phyloP scores from a whole-genome alignment of 805 yeast genomes.

The Candida takata region DNA sequence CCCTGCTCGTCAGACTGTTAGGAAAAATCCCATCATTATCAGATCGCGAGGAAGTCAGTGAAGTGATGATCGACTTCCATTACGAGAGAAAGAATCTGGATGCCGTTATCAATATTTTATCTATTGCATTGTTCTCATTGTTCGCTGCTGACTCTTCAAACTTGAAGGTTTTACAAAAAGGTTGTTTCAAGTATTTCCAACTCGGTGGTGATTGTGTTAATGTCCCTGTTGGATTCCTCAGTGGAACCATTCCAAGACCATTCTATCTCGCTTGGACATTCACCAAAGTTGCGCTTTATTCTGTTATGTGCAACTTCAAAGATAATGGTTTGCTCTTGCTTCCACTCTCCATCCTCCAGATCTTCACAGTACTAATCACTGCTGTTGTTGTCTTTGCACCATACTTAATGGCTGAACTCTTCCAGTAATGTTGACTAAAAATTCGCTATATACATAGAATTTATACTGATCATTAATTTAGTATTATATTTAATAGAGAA shows the following conservation, averaged over 20 bases:
- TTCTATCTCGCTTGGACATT: slow-evolving; percentile 73
- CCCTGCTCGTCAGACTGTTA: slow-evolving; percentile 55
- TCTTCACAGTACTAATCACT: slow-evolving; percentile 58
- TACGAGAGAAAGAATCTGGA: slow-evolving; percentile 70
- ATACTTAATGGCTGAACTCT: slow-evolving; percentile 36
- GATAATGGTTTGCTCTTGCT: slow-evolving; percentile 59
- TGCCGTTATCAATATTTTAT: slow-evolving; percentile 80
- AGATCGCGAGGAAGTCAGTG: slow-evolving; percentile 50
- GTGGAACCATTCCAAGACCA: slow-evolving; percentile 79
- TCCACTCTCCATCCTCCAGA: slow-evolving; percentile 67
- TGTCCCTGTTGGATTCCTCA: slow-evolving; percentile 76
- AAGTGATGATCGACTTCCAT: slow-evolving; percentile 62
- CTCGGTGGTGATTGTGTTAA: slow-evolving; percentile 75
- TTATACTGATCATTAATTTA: slow-evolving; percentile 7
- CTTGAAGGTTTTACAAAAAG: slow-evolving; percentile 66
- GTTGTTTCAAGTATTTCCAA: slow-evolving; percentile 83
- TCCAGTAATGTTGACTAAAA: slow-evolving; percentile 11
- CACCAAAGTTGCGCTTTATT: slow-evolving; percentile 82
- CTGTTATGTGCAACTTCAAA: slow-evolving; percentile 61
- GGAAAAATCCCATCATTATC: slow-evolving; percentile 44
- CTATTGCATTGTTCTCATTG: slow-evolving; percentile 82
- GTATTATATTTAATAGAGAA: slow-evolving; percentile 5
- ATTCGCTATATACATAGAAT: background rate
- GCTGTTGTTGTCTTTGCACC: slow-evolving; percentile 81
- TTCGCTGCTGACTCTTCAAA: slow-evolving; percentile 79